Base-by-base conservation (phyloP, 495 filamentous ascomycete genomes). In the Cercophora sp. region DNA sequence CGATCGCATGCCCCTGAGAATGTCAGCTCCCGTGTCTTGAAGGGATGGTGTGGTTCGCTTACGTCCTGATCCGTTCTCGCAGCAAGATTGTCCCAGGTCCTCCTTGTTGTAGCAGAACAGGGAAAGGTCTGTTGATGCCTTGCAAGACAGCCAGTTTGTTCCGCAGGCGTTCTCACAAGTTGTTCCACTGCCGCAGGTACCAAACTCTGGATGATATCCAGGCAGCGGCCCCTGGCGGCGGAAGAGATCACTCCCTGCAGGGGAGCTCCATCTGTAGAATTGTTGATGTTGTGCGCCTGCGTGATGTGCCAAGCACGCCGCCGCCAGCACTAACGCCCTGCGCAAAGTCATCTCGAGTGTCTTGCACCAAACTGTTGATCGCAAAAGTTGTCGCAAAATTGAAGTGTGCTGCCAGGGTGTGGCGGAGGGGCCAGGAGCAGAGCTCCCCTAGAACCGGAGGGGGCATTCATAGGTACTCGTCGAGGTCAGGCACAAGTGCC, bases 81-180 rank as follows among this genome's bases (percentile, higher is more conserved):
- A 67, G 26, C 64, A 67, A 0, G 56, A 57, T 51, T 67, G 64
- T 25, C 42, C 42, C 16, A 65, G 43, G 9, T 63, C 54, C n/a
- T 47, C 57, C 19, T 56, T 50, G 57, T 67, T 67, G 56, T 65
- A 67, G 53, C 64, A 67, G 27, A 65, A 67, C 36, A 67, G 45
- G 11, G 64, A 64, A n/a, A 67, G 51, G 5, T 45, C 42, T 0
- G 64, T 67, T 13, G 54, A 57, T 5, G 64, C 64, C 19, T 52
- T 47, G 53, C 64, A 67, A 1, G 59, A 58, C 16, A 51, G 8
- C 58, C 59, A 67, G 32, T 65, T 58, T 1, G 32, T 25, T 0
- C 64, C 64, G 41, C 64, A 67, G 1, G 64, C 63, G 24, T 66
- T 51, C 25, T 64, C 54, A 15, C 64, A 67, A 2, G 54, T 62